Evolutionary conservation across 2,329 filamentous ascomycete genomes (phyloP).

Genomic region (Ophiostoma australiae): DNA sequence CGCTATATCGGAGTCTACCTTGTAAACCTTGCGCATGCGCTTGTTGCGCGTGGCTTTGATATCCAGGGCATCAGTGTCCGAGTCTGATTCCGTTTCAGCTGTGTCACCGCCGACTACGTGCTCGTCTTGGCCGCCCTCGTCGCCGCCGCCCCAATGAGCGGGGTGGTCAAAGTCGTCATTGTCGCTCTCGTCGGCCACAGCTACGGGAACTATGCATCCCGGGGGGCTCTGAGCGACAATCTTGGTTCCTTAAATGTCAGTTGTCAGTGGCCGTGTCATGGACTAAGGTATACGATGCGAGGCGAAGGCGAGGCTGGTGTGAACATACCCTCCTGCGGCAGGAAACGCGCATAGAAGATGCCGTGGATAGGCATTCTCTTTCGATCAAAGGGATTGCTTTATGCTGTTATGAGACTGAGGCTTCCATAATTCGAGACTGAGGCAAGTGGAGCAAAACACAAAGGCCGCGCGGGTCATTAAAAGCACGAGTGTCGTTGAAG

Average conservation of each 20-base stretch:
- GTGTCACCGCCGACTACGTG: not conserved
- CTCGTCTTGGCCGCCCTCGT: not conserved
- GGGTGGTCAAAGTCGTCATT: not conserved
- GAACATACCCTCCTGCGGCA: slow-evolving; percentile 56
- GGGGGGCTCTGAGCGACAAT: slow-evolving; percentile 59
- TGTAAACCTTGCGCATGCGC: not conserved
- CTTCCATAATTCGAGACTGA: not conserved
- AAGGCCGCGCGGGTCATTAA: not conserved
- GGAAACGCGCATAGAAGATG: slow-evolving; percentile 66
- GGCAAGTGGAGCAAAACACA: not conserved
- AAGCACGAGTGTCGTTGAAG: not conserved
- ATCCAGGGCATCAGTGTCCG: not conserved
- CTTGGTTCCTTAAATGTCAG: slow-evolving; percentile 47
- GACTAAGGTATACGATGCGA: not conserved
- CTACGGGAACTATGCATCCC: slow-evolving; percentile 53
- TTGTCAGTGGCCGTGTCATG: not conserved
- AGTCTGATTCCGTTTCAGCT: not conserved
- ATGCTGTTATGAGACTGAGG: not conserved
- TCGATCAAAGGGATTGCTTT: not conserved
- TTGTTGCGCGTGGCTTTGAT: not conserved
- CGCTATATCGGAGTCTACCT: not conserved
- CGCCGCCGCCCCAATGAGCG: not conserved
- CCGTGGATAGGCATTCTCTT: slow-evolving; percentile 57
- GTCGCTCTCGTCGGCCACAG: slow-evolving; percentile 27
- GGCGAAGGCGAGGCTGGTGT: slow-evolving; percentile 24